Evolutionary conservation across 2,329 filamentous ascomycete genomes (phyloP), one percentile per base, ranked within the genome.

Genomic region (Zymoseptoria brevis): DNA sequence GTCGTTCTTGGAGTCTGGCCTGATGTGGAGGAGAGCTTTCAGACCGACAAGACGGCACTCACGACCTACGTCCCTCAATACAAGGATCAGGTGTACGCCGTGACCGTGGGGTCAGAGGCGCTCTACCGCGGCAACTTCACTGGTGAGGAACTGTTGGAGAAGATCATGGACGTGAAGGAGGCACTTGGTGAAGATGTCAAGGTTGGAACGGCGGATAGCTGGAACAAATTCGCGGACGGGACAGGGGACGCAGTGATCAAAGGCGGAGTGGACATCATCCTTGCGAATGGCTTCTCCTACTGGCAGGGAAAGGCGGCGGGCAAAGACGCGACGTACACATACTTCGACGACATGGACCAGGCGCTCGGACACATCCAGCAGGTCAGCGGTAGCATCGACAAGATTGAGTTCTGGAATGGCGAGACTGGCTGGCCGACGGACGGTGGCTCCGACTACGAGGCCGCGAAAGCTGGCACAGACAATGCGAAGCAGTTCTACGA

Each of bases 1-100:
- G 85, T 89, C 62, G 76, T 89, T n/a, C 75, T 89, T 49, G 87
- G 85, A 61, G 82, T 89, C 69, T 89, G 86, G 86, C 81, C 84
- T 48, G 85, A 87, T 67, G 79, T 80, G 52, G 79, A 84, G n/a
- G 76, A 81, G 29, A 84, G 83, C 41, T 87, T 85, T 74, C 69
- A 80, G 24, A 75, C 77, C 53, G 87, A 89, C 72, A 83, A 83
- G 69, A 73, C 76, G 6, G 84, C 85, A 11, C 76, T 88, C 58
- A 75, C 79, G 56, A 74, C 67, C 60, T 77, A 79, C 63, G 78
- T 77, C 1, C 69, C 74, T 19, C 66, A 81, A 73, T 80, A 79
- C 72, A 75, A 80, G 66, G 79, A 82, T 60, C 80, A 82, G 59
- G 80, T 90, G 64, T 83, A 87, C 69, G 87, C 82, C 58, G 83